Evolutionary conservation across 257 asterid species (phyloP).

Genomic region (Penstemon newberryi): DNA sequence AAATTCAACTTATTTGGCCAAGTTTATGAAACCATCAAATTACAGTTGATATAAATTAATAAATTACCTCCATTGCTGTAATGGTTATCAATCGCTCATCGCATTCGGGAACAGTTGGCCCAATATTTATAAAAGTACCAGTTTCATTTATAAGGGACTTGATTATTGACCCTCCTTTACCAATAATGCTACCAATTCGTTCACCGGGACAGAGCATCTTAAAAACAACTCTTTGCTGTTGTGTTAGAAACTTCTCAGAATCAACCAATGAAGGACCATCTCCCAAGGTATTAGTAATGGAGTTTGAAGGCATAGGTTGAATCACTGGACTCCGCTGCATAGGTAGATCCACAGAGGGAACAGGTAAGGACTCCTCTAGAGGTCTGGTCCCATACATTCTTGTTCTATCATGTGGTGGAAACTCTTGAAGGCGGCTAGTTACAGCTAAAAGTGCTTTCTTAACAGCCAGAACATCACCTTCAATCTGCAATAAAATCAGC

Average conservation of each 20-base stretch:
- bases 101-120: constrained; percentile 49
- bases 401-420: constrained; percentile 41
- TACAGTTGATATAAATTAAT: not conserved
- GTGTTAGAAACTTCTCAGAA: constrained; percentile 33
- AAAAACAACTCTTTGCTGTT: constrained; percentile 51
- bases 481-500: constrained; percentile 45
- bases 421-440: constrained; percentile 65
- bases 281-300: constrained; percentile 30
- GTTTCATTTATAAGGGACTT: constrained; percentile 52
- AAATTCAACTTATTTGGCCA: constrained; percentile 4
- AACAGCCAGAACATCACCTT: constrained; percentile 55
- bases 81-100: constrained; percentile 62
- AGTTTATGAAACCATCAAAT: constrained; percentile 18
- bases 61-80: constrained; percentile 60
- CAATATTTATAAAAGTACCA: constrained; percentile 57
- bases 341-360: constrained; percentile 38
- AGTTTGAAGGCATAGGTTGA: constrained; percentile 42
- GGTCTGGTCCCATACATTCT: constrained; percentile 34
- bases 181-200: constrained; percentile 63
- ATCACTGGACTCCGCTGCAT: constrained; percentile 37
- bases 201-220: constrained; percentile 66
- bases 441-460: constrained; percentile 71
- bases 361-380: constrained; percentile 37
- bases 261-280: constrained; percentile 29
- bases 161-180: constrained; percentile 71